phyloP scores from a whole-genome alignment of 106 monocot genomes.

The Dendrobium chrysotoxum region DNA sequence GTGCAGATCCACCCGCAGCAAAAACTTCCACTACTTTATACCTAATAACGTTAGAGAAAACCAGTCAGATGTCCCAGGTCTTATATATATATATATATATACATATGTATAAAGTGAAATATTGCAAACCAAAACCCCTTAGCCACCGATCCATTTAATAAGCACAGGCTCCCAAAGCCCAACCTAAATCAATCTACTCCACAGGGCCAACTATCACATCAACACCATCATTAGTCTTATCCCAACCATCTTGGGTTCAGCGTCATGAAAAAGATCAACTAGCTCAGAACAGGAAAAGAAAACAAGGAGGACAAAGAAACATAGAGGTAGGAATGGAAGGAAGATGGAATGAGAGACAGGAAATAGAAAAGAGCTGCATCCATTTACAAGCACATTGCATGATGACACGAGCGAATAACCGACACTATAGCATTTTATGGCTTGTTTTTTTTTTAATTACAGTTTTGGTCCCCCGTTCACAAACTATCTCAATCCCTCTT shows the following conservation, averaged over 20 bases:
- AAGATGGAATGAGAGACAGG: background rate
- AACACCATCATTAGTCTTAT: no score
- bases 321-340: background rate
- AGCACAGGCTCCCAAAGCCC: background rate
- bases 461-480: background rate
- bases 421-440: background rate
- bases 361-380: no score
- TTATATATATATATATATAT: background rate
- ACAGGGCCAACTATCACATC: background rate
- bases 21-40: slow-evolving; percentile 75
- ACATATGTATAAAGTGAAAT: no score
- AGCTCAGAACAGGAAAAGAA: background rate
- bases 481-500: no score
- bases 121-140: no score
- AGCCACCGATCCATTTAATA: background rate
- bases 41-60: slow-evolving; percentile 28
- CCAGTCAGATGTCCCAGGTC: background rate
- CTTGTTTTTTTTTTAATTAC: background rate
- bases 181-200: background rate
- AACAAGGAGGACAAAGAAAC: background rate
- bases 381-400: background rate
- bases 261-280: background rate
- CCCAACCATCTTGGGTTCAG: no score
- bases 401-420: background rate
- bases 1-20: slow-evolving; percentile 55